A percentile compares a stretch with the other conserved stretches of the same genome.
Evolutionary conservation across 202 grass and related monocot genomes (phyloP).

Genomic region (Digitaria exilis): DNA sequence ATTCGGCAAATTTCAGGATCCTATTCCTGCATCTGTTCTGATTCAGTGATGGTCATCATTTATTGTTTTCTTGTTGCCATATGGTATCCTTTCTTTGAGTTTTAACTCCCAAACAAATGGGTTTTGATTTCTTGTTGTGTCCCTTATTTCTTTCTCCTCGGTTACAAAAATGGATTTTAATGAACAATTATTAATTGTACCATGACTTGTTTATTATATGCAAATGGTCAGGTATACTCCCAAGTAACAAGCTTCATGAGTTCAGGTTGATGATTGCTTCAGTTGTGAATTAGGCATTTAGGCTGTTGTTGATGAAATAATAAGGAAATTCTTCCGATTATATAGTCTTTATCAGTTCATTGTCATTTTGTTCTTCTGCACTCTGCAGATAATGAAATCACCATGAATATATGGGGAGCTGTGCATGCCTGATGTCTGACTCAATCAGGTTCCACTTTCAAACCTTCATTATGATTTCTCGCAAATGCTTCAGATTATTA

Average conservation of each 20-base stretch:
- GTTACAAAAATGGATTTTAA: neutral
- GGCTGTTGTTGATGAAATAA: neutral
- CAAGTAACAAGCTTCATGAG: neutral
- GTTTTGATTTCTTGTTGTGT: neutral
- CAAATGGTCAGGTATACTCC: neutral
- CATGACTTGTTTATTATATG: neutral
- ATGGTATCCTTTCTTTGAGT: neutral
- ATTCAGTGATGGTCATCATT: neutral
- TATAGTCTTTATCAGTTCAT: neutral
- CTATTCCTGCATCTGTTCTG: neutral
- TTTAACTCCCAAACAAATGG: neutral
- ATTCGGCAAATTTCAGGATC: conserved; percentile 1
- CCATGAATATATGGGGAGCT: conserved; percentile 64
- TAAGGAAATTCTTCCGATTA: neutral
- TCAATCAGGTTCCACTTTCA: conserved; percentile 62
- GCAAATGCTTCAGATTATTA: no score
- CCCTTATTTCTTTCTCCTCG: neutral
- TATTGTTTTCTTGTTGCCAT: neutral
- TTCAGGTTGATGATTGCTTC: neutral
- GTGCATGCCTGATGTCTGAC: conserved; percentile 70
- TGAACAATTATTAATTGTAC: neutral
- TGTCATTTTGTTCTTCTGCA: conserved; percentile 35
- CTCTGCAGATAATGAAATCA: conserved; percentile 75
- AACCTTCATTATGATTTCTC: conserved; percentile 27
- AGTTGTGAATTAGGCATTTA: neutral